These are phyloP conservation scores for Fomitopsis betulina DNA, from an alignment of 1,284 basidiomycete species.

Conservation along the genomic window DNA sequence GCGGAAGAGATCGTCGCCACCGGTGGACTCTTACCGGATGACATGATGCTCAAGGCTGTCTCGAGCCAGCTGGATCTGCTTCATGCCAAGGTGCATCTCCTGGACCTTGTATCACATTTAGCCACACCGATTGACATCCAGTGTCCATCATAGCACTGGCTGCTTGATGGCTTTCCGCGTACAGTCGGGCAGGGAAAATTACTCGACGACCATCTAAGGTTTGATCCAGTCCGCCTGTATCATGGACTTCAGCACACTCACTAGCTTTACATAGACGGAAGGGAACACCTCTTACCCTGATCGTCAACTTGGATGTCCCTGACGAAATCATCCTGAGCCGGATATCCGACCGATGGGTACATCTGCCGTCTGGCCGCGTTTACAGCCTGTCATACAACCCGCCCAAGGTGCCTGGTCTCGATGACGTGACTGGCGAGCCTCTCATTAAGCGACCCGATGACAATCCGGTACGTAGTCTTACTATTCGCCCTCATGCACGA, in stretches of 20 bases:
- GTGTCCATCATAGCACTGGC: conserved; percentile 64
- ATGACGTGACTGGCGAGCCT: conserved; percentile 92
- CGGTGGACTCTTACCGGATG: conserved; percentile 74
- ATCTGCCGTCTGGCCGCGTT: conserved; percentile 88
- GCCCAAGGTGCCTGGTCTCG: conserved; percentile 81
- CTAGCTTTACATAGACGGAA: conserved; percentile 39
- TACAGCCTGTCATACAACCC: conserved; percentile 93
- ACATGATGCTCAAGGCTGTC: conserved; percentile 73
- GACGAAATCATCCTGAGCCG: conserved; percentile 87
- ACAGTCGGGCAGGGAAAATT: conserved; percentile 87
- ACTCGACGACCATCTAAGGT: conserved; percentile 74
- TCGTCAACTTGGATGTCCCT: conserved; percentile 90
- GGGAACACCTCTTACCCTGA: conserved; percentile 69
- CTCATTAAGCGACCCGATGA: conserved; percentile 90
- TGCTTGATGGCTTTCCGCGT: conserved; percentile 95
- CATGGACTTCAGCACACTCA: no score
- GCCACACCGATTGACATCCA: neutral
- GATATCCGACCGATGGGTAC: conserved; percentile 93
- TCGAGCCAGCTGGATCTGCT: conserved; percentile 67
- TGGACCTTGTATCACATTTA: neutral
- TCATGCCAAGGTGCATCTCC: conserved; percentile 50
- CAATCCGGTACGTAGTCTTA: conserved; percentile 59
- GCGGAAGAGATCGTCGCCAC: conserved; percentile 75
- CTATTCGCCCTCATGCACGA: neutral
- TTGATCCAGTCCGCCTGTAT: conserved; percentile 13